A percentile compares a stretch with the other conserved stretches of the same genome.
These are phyloP conservation scores for Boletus rufocinnamomeus DNA, from an alignment of 768 basidiomycete genomes.

Conservation along the genomic window DNA sequence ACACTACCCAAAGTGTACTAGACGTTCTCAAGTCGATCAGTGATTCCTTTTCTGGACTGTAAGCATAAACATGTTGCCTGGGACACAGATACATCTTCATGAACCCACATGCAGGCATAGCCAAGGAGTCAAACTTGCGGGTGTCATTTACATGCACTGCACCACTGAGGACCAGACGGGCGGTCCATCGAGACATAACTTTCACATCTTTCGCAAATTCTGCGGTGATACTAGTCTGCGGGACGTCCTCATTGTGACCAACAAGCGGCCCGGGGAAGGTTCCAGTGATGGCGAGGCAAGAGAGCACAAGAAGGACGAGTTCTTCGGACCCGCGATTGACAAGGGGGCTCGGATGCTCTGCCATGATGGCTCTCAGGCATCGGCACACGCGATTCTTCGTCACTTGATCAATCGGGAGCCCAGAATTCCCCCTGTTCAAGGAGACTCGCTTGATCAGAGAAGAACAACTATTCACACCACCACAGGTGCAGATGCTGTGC, in stretches of 20 bases:
- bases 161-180: slow-evolving; percentile 47
- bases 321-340: slow-evolving; percentile 49
- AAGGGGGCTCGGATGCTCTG: slow-evolving; percentile 46
- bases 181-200: slow-evolving; percentile 45
- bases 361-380: slow-evolving; percentile 42
- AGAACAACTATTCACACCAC: slow-evolving; percentile 44
- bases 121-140: slow-evolving; percentile 40
- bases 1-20: slow-evolving; percentile 45
- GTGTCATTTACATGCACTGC: slow-evolving; percentile 53
- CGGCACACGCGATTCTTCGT: slow-evolving; percentile 48
- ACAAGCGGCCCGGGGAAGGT: slow-evolving; percentile 44
- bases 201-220: slow-evolving; percentile 49
- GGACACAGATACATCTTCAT: not conserved
- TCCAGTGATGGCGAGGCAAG: slow-evolving; percentile 34
- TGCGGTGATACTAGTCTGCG: slow-evolving; percentile 48
- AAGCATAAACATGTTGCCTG: slow-evolving; percentile 3
- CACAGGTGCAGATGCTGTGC: slow-evolving; percentile 46
- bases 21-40: slow-evolving; percentile 50
- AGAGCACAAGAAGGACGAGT: slow-evolving; percentile 38
- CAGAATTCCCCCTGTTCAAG: slow-evolving; percentile 43
- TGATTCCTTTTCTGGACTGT: slow-evolving; percentile 28
- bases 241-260: slow-evolving; percentile 51
- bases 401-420: slow-evolving; percentile 41
- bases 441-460: slow-evolving; percentile 45
- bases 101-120: slow-evolving; percentile 15